Conservation (phyloP, 108 stramenopile genomes). For the Cyclostephanos invisitatus region DNA sequence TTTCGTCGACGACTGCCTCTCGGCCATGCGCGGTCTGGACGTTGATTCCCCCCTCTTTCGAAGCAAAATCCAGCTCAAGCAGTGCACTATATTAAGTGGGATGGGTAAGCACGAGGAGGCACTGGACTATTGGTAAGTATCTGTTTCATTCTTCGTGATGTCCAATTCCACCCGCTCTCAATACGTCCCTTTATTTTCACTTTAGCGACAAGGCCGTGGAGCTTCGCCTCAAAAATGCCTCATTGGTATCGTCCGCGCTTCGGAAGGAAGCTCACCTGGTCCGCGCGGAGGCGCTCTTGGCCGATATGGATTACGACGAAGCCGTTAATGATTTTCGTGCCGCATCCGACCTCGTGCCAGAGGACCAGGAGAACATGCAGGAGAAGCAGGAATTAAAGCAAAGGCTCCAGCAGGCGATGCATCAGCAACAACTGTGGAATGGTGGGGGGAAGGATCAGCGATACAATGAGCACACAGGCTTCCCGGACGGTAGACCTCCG, state of each 20-base stretch:
- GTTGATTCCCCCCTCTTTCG: conserved; percentile 63
- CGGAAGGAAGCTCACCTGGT: conserved; percentile 54
- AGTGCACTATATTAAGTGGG: conserved; percentile 52
- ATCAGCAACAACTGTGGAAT: conserved; percentile 56
- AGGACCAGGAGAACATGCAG: conserved; percentile 31
- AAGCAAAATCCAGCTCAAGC: conserved; percentile 57
- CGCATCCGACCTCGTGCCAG: conserved; percentile 57
- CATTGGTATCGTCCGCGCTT: conserved; percentile 31
- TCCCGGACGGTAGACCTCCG: conserved; percentile 59
- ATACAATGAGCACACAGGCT: conserved; percentile 59
- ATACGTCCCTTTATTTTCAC: no score
- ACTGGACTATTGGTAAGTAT: conserved; percentile 42
- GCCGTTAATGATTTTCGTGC: conserved; percentile 57
- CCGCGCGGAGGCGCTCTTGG: conserved; percentile 53
- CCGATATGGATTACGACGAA: conserved; percentile 65
- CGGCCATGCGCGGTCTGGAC: conserved; percentile 60
- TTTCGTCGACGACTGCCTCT: conserved; percentile 54
- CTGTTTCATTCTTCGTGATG: no score
- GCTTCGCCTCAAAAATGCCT: conserved; percentile 29
- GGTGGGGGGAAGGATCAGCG: conserved; percentile 53
- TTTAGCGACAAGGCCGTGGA: conserved; percentile 58
- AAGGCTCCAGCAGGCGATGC: conserved; percentile 50
- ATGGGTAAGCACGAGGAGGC: conserved; percentile 65
- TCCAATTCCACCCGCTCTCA: no score
- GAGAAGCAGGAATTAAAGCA: conserved; percentile 49